Evolutionary conservation across 768 basidiomycete genomes (phyloP).

Genomic region (Trametes punicea): DNA sequence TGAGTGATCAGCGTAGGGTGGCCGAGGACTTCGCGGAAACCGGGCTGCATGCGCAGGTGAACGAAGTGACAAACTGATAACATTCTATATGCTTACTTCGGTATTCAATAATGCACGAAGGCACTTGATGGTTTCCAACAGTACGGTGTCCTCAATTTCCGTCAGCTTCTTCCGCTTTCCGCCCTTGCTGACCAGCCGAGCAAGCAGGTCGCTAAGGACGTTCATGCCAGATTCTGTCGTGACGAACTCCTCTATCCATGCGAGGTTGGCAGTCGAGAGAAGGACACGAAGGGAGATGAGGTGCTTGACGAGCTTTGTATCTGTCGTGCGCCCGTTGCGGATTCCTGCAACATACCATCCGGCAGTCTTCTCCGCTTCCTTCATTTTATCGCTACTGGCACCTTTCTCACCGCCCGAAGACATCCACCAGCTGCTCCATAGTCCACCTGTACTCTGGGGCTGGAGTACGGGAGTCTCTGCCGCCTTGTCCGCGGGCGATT

Average conservation of each 20-base stretch:
- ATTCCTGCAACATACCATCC: conserved; percentile 65
- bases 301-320: conserved; percentile 67
- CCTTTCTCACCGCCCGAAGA: conserved; percentile 57
- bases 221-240: conserved; percentile 61
- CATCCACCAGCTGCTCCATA: conserved; percentile 76
- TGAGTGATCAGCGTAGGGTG: conserved; percentile 66
- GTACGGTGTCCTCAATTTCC: conserved; percentile 64
- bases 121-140: conserved; percentile 76
- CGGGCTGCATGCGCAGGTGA: conserved; percentile 46
- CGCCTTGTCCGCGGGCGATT: conserved; percentile 30
- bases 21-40: conserved; percentile 64
- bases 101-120: conserved; percentile 82
- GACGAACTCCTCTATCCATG: conserved; percentile 81
- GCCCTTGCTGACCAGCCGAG: conserved; percentile 59
- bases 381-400: conserved; percentile 27
- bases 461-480: conserved; percentile 34
- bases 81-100: conserved; percentile 48
- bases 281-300: conserved; percentile 82
- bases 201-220: conserved; percentile 54
- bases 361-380: conserved; percentile 45
- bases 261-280: conserved; percentile 75
- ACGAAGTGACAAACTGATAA: neutral
- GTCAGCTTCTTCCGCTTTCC: conserved; percentile 57
- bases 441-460: conserved; percentile 69
- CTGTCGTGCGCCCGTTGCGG: conserved; percentile 48